These are phyloP conservation scores for Malassezia restricta DNA, from an alignment of 1,284 basidiomycete genomes.

Conservation along the genomic window DNA sequence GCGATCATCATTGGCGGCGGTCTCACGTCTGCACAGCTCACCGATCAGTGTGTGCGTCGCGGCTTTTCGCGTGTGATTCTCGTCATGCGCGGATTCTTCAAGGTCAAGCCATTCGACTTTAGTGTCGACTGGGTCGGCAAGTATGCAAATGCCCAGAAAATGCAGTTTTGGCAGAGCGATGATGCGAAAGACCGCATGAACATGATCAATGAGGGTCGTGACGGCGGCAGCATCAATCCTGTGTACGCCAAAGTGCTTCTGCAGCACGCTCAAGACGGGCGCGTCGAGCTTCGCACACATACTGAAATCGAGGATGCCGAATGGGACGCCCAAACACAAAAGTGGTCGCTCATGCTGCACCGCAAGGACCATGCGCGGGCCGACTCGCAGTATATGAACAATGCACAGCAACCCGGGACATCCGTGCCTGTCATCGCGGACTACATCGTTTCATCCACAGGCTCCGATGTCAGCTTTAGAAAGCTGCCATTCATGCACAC, in stretches of 20 bases:
- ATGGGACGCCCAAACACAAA: not conserved
- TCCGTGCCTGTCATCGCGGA: slow-evolving; percentile 9
- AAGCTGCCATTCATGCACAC: slow-evolving; percentile 29
- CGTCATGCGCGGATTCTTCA: slow-evolving; percentile 39
- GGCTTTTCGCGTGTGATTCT: slow-evolving; percentile 42
- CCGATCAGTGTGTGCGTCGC: slow-evolving; percentile 31
- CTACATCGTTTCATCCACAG: slow-evolving; percentile 43
- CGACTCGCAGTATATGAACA: slow-evolving; percentile 6
- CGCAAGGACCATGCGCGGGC: not conserved
- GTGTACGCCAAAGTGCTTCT: slow-evolving; percentile 30
- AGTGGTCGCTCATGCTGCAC: slow-evolving; percentile 20
- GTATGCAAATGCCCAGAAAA: slow-evolving; percentile 36
- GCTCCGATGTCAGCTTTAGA: slow-evolving; percentile 26
- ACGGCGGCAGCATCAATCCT: slow-evolving; percentile 45
- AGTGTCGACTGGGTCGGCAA: slow-evolving; percentile 38
- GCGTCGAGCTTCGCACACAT: slow-evolving; percentile 27
- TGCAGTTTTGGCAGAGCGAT: slow-evolving; percentile 43
- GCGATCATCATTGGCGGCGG: slow-evolving; percentile 46
- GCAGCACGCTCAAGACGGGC: slow-evolving; percentile 22
- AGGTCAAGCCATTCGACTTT: slow-evolving; percentile 44
- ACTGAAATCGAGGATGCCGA: slow-evolving; percentile 21
- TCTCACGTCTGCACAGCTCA: slow-evolving; percentile 46
- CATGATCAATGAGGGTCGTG: slow-evolving; percentile 32
- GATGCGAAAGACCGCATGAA: slow-evolving; percentile 22
- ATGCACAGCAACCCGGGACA: slow-evolving; percentile 4